Conservation (phyloP, 2,329 filamentous ascomycete genomes). For the Colletotrichum sp. region DNA sequence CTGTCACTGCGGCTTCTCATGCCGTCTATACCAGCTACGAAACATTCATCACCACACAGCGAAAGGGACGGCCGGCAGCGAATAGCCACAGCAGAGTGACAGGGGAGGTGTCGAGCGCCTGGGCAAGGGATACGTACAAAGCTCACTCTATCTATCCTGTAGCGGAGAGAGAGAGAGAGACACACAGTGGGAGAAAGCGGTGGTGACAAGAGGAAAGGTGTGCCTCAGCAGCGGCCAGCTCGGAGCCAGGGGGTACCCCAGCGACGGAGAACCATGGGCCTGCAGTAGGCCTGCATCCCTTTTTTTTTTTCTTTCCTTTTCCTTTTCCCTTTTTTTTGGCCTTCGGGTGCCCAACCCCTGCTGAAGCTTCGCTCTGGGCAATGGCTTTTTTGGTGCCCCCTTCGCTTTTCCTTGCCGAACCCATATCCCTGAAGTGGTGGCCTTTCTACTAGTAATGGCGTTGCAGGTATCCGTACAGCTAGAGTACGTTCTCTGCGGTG, state of each 20-base stretch:
- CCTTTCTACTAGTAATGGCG: neutral
- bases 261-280: neutral
- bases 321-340: neutral
- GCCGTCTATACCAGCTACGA: neutral
- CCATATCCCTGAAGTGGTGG: slow-evolving; percentile 1
- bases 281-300: slow-evolving; percentile 13
- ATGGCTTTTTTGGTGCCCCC: neutral
- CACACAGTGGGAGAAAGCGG: neutral
- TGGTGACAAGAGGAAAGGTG: neutral
- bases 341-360: slow-evolving; percentile 9
- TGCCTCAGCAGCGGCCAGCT: slow-evolving; percentile 6
- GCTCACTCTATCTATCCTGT: neutral
- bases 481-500: neutral
- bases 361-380: slow-evolving; percentile 4
- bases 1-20: neutral
- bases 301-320: neutral
- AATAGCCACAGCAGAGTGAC: neutral
- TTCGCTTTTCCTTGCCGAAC: neutral
- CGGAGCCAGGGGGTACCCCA: neutral
- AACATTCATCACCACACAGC: neutral
- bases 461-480: neutral
- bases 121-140: neutral
- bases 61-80: neutral
- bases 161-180: neutral
- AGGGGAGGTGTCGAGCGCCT: neutral